These are phyloP conservation scores for Avicennia marina DNA, from an alignment of 257 asterid genomes.

Conservation along the genomic window DNA sequence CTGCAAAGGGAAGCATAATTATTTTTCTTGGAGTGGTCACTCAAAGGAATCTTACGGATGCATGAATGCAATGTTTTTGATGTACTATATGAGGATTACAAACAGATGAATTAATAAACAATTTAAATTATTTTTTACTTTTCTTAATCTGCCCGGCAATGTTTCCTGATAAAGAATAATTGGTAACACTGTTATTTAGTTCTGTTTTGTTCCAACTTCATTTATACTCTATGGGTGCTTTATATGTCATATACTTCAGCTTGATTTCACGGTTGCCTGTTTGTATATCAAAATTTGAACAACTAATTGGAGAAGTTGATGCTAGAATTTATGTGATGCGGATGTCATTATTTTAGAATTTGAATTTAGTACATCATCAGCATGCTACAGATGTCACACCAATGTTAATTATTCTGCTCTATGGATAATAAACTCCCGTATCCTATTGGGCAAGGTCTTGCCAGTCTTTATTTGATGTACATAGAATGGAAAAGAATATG, in stretches of 20 bases:
- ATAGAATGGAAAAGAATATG: background rate
- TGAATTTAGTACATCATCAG: background rate
- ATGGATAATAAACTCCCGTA: too few relatives aligned
- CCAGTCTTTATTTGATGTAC: background rate
- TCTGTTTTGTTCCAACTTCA: background rate
- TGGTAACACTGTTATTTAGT: background rate
- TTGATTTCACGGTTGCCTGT: background rate
- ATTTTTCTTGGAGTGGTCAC: too few relatives aligned
- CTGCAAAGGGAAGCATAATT: too few relatives aligned
- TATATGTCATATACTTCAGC: background rate
- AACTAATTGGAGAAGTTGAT: background rate
- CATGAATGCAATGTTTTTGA: background rate
- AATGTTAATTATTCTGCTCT: constrained; percentile 6
- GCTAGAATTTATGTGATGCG: background rate
- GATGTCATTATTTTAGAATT: background rate
- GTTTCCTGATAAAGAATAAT: background rate
- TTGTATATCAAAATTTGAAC: too few relatives aligned
- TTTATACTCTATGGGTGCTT: background rate
- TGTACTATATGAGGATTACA: constrained; percentile 3
- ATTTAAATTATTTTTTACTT: background rate
- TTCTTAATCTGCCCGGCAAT: background rate
- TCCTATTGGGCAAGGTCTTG: constrained; percentile 4
- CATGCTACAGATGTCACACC: background rate
- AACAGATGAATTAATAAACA: background rate
- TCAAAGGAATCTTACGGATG: constrained; percentile 8